These are phyloP conservation scores for Fusarium sterilihyphosum DNA, from an alignment of 2,329 filamentous ascomycete species.

Conservation along the genomic window DNA sequence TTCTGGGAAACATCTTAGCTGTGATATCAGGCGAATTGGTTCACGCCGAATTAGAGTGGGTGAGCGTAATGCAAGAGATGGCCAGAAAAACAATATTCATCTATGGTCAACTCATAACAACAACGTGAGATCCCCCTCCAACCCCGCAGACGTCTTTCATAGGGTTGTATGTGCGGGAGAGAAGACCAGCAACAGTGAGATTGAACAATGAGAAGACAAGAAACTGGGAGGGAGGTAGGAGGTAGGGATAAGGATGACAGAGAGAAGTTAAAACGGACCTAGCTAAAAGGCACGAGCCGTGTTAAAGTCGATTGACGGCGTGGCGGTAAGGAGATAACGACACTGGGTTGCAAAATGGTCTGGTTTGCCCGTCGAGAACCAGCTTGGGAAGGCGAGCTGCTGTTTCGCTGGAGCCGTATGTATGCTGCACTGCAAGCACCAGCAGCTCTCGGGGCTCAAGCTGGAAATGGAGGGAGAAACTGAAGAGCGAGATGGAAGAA, in stretches of 20 bases:
- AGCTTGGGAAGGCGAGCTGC: slow-evolving; percentile 40
- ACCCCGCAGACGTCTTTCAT: slow-evolving; percentile 45
- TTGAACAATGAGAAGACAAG: slow-evolving; percentile 31
- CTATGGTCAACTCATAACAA: slow-evolving; percentile 42
- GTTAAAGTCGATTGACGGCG: slow-evolving; percentile 37
- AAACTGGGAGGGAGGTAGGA: slow-evolving; percentile 32
- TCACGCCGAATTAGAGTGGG: slow-evolving; percentile 20
- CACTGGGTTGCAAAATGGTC: slow-evolving; percentile 43
- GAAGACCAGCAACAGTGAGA: slow-evolving; percentile 29
- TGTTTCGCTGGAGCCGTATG: slow-evolving; percentile 48
- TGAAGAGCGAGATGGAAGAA: slow-evolving; percentile 47
- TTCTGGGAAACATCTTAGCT: slow-evolving; percentile 65
- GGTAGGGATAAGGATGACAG: slow-evolving; percentile 27
- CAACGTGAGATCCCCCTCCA: slow-evolving; percentile 41
- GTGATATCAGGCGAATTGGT: slow-evolving; percentile 32
- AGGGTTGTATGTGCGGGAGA: slow-evolving; percentile 32
- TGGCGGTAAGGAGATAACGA: slow-evolving; percentile 45
- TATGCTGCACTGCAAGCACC: slow-evolving; percentile 48
- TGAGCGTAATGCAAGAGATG: slow-evolving; percentile 17
- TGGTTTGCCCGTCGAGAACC: slow-evolving; percentile 39
- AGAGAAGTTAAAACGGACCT: slow-evolving; percentile 45
- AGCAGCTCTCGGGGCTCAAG: slow-evolving; percentile 45
- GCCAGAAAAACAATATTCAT: slow-evolving; percentile 36
- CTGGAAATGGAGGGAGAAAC: slow-evolving; percentile 46
- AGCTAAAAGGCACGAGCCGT: slow-evolving; percentile 34